Conservation (phyloP, 225 moss, liverwort and hornwort genomes). For the Lunularia cruciata region DNA sequence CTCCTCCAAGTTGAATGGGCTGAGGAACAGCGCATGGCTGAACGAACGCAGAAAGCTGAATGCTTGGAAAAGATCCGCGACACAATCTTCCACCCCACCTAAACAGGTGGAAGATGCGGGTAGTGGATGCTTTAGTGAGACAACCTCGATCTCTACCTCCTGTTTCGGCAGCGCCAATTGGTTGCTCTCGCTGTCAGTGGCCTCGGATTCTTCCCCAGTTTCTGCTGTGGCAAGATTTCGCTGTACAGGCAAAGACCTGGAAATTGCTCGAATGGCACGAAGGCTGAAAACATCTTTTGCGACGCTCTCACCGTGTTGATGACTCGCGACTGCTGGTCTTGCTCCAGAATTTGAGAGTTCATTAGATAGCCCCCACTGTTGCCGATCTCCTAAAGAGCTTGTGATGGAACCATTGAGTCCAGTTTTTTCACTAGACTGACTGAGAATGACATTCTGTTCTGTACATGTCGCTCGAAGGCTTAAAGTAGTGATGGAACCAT, state of each 20-base stretch:
- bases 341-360: too few relatives aligned
- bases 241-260: conserved; percentile 19
- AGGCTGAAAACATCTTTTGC: conserved; percentile 23
- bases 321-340: too few relatives aligned
- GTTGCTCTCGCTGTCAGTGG: background rate
- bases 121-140: conserved; percentile 25
- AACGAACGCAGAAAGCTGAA: conserved; percentile 91
- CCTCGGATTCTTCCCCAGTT: background rate
- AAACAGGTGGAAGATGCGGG: conserved; percentile 37
- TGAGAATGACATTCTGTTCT: too few relatives aligned
- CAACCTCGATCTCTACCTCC: conserved; percentile 6
- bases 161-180: background rate
- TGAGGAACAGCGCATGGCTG: conserved; percentile 85
- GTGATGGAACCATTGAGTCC: too few relatives aligned
- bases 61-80: conserved; percentile 77
- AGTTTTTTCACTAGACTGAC: too few relatives aligned
- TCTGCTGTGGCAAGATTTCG: background rate
- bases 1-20: conserved; percentile 85
- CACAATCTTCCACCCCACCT: conserved; percentile 27
- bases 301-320: conserved; percentile 9
- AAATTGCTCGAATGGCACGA: conserved; percentile 22
- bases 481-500: background rate
- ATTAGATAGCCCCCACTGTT: too few relatives aligned
- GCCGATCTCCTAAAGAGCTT: too few relatives aligned
- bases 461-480: background rate